Base-by-base conservation (phyloP, 129 eudicot genomes). In the Helichrysum umbraculigerum region DNA sequence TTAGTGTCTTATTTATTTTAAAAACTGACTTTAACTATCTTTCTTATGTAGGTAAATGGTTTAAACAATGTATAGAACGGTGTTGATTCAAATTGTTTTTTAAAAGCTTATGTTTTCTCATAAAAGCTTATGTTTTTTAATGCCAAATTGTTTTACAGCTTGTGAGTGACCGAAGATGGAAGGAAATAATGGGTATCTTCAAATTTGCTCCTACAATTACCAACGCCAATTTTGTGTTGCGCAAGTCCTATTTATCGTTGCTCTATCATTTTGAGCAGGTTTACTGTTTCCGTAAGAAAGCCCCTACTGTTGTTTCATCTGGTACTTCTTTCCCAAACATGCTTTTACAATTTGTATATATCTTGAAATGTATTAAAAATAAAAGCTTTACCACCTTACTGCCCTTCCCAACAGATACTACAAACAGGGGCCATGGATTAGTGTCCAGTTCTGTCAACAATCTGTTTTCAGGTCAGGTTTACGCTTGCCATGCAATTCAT, bases 221-320 rank as follows among this genome's bases (percentile, higher is more conserved):
- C 21, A 91, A 86, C 72, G 92, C 89, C 59, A 90, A 95, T 22
- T 93, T 88, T 77, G 85, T 85, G 69, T 76, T 93, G 52, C 86
- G 95, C 75, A 93, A 85, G 76, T 80, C 85, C 72, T 93, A 93
- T 77, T 78, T 85, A 19, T 90, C 98, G 1, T 74, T 90, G 87
- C 98, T 93, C 51, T 90, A 88, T 85, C 96, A 93, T 73, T 93
- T 93, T 73, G 98, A 93, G 89, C 97, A 93, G 82, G 98, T 87
- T 70, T 93, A 90, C 81, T 93, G 79, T 82, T 88, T 93, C 58
- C 86, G 89, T 61, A 93, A 84, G 76, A 78, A 80, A 79, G 80
- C 70, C 35, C 90, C 88, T 67, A 47, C 84, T 7, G 20, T 72
- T 56, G 21, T 75, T 56, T 63, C 73, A 6, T 72, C 84, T 69